Evolutionary conservation across 345 rosid genomes (phyloP).

Genomic region (Pugionium dolabratum): DNA sequence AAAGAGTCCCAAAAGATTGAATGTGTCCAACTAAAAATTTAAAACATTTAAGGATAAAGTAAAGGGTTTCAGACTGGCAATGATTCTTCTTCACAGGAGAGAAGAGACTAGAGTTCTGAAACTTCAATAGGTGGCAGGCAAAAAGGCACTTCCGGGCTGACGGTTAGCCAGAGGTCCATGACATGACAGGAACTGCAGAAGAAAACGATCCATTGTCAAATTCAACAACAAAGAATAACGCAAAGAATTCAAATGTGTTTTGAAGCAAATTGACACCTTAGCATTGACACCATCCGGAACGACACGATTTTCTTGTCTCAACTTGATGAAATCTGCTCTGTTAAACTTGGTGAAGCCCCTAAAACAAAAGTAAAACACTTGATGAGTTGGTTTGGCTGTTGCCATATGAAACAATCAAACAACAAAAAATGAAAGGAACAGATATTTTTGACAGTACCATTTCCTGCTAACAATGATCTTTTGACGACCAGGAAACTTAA

Average conservation of each 20-base stretch:
- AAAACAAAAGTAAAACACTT: neutral
- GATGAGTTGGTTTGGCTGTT: neutral
- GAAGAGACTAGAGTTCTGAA: conserved; percentile 2
- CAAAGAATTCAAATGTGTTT: neutral
- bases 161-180: conserved; percentile 70
- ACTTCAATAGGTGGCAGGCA: conserved; percentile 45
- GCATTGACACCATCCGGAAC: conserved; percentile 73
- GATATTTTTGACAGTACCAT: conserved; percentile 42
- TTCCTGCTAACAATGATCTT: conserved; percentile 83
- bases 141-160: conserved; percentile 63
- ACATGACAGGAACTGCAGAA: conserved; percentile 64
- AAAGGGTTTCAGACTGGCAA: conserved; percentile 27
- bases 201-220: neutral
- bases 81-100: conserved; percentile 20
- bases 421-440: neutral
- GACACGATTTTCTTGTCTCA: conserved; percentile 63
- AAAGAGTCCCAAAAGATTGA: conserved; percentile 17
- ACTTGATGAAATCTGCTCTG: conserved; percentile 55
- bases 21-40: conserved; percentile 23
- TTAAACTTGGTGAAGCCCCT: conserved; percentile 77
- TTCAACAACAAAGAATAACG: neutral
- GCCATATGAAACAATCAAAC: neutral
- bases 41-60: conserved; percentile 5
- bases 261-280: conserved; percentile 45
- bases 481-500: conserved; percentile 80